Percentiles rank a stretch among this genome's conserved stretches.
These are phyloP conservation scores for Suillus spraguei DNA, from an alignment of 768 basidiomycete genomes.

Conservation along the genomic window DNA sequence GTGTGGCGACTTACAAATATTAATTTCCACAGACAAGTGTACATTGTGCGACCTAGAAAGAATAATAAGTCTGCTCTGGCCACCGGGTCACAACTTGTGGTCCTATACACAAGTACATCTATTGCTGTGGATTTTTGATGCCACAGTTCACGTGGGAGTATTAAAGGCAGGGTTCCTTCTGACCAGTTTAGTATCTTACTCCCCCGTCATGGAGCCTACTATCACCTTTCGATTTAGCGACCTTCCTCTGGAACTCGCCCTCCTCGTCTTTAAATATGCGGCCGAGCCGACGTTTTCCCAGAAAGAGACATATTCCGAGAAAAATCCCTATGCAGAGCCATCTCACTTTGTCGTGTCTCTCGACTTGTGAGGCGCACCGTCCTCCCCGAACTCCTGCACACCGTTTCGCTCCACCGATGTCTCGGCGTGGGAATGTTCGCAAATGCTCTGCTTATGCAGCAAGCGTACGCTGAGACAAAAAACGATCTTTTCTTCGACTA, in stretches of 20 bases:
- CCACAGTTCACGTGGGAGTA: not conserved
- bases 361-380: conserved; percentile 31
- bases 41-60: not conserved
- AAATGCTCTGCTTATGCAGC: not conserved
- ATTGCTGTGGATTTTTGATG: not conserved
- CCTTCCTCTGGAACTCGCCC: conserved; percentile 38
- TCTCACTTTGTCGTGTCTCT: conserved; percentile 38
- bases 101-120: not conserved
- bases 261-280: conserved; percentile 36
- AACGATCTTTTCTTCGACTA: not conserved
- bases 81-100: not conserved
- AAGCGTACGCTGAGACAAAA: not conserved
- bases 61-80: not conserved
- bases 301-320: not conserved
- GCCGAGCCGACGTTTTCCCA: conserved; percentile 23
- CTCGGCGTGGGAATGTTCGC: not conserved
- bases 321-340: conserved; percentile 26
- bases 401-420: not conserved
- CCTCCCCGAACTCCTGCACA: conserved; percentile 30
- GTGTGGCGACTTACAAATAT: not conserved
- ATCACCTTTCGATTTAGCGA: conserved; percentile 19
- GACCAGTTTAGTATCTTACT: not conserved
- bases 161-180: not conserved
- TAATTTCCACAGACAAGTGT: not conserved
- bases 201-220: not conserved